A percentile compares a stretch with the other conserved stretches of the same genome.
Evolutionary conservation across 768 basidiomycete species (phyloP).

Genomic region (Lyophyllum shimeji): DNA sequence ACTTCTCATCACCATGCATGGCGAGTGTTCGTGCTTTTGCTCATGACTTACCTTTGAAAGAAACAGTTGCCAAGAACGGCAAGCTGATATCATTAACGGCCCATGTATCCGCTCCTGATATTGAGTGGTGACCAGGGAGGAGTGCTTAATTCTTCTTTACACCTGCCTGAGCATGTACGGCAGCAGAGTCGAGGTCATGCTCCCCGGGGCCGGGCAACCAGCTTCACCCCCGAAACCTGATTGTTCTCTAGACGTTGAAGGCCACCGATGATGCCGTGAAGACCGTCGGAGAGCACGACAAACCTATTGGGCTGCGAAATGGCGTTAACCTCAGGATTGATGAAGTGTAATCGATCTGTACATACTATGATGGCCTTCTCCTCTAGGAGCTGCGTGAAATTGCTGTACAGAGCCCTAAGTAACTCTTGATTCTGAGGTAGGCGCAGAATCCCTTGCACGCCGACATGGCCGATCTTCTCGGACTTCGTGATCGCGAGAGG

Average conservation of each 20-base stretch:
- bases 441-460: constrained; percentile 21
- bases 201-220: constrained; percentile 36
- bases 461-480: constrained; percentile 20
- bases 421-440: constrained; percentile 16
- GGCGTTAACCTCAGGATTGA: not conserved
- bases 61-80: too few relatives aligned
- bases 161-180: too few relatives aligned
- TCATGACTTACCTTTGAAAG: too few relatives aligned
- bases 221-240: constrained; percentile 43
- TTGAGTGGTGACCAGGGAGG: too few relatives aligned
- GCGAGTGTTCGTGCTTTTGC: too few relatives aligned
- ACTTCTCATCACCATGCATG: too few relatives aligned
- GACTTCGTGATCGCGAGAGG: constrained; percentile 32
- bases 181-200: not conserved
- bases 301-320: constrained; percentile 40
- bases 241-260: constrained; percentile 39
- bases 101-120: too few relatives aligned
- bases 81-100: too few relatives aligned
- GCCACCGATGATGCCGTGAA: constrained; percentile 40
- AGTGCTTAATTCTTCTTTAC: too few relatives aligned
- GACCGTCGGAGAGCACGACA: constrained; percentile 39
- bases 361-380: constrained; percentile 29
- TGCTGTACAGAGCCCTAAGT: constrained; percentile 11
- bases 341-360: not conserved
- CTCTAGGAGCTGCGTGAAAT: constrained; percentile 23